Base-by-base conservation (phyloP, 1,284 basidiomycete genomes). In the Apiotrichum gamsii region DNA sequence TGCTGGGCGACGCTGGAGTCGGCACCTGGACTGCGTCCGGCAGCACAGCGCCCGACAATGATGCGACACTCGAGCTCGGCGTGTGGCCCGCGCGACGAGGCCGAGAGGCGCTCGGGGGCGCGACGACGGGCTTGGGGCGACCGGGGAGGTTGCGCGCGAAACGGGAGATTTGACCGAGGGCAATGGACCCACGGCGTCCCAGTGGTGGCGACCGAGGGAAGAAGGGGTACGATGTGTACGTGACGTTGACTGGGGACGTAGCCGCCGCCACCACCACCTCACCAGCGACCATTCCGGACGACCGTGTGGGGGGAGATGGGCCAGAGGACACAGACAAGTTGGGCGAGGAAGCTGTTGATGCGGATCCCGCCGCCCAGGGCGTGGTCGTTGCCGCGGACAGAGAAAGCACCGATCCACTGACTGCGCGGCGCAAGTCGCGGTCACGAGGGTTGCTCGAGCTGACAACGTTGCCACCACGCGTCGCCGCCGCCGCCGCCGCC, bases 11-110 rank as follows among this genome's bases (percentile, higher is more conserved):
- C 4, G 57, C 52, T 2, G 54, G 32, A 25, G 56, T 51, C 18
- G 48, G 49, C 25, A 54, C 48, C 8, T 47, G 48, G 3, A 45
- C n/a, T 52, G 53, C 14, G 50, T 49, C 32, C 49, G 45, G 8
- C 47, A 5, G 34, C 10, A 16, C 13, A 21, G 16, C 34, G 13
- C 2, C 20, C 15, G 14, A 11, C 9, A 8, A 8, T 6, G 21
- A 31, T 5, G 18, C 19, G 21, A 40, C 5, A 11, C 56, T 35
- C 15, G 45, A 29, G 8, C 47, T 39, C 3, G 48, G 36, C 18
- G 58, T 47, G 32, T 44, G 43, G 25, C 30, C 35, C 28, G 18
- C n/a, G n/a, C n/a, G n/a, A n/a, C n/a, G n/a, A n/a, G n/a, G 18
- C 41, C 25, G 25, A 32, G 25, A 4, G 21, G 43, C 18, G 28